Base-by-base conservation (phyloP, 202 grass and related monocot species). In the Schoenoplectus triqueter region DNA sequence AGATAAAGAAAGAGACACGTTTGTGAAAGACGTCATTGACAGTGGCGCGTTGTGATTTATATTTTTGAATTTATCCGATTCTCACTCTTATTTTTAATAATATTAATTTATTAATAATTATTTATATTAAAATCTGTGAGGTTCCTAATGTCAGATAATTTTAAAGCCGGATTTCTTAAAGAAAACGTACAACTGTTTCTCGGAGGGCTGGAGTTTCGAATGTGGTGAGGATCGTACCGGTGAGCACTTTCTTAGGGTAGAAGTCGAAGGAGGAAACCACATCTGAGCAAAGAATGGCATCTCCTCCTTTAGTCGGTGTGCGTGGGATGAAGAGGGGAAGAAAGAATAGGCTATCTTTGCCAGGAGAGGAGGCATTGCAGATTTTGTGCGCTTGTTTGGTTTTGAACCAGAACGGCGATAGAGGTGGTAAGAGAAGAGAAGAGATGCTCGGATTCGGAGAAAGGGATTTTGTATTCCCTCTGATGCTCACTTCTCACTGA, bases 191-290 rank as follows among this genome's bases (percentile, higher is more conserved):
- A 54, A 83, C 64, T 40, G 47, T 13, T 49, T 83, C 64, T 15
- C 46, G 65, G 21, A 11, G 46, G 15, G 69, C 20, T 7, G 2
- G 21, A 18, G 64, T 69, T 56, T 14, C 41, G 64, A 83, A 10
- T 39, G 49, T 8, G 20, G 1, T 42, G 19, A 83, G 6, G 5
- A 14, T 17, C 47, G 3, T 83, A 69, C 18, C 8, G 22, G 46
- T 10, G 64, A 83, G 62, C 6, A 48, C 80, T 15, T 49, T 11
- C 42, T 42, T 46, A 7, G 2, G 20, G 9, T 47, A 56, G 80
- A 83, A 83, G 20, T 17, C 48, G 20, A 83, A 40, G 46, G 46
- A 62, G 6, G 91, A 52, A 6, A 91, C 74, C 84, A 88, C 89
- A 60, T 89, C 18, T 82, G 64, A 13, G 64, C 63, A 22, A 69